These are phyloP conservation scores for Fraxinus xanthoxyloides DNA, from an alignment of 305 asterid species.

Conservation along the genomic window DNA sequence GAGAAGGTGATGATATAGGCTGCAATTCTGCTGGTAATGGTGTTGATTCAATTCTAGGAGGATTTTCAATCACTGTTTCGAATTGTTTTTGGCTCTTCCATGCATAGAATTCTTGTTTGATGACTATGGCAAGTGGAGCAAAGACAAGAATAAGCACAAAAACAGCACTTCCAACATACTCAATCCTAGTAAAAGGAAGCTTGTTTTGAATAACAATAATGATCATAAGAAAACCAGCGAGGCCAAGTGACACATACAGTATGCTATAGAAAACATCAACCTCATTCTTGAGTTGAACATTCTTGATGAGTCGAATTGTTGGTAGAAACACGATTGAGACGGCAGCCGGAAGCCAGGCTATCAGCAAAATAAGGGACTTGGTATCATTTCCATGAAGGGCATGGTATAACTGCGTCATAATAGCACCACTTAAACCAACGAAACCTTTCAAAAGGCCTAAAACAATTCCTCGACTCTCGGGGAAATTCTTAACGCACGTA, in stretches of 20 bases:
- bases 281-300: slow-evolving; percentile 14
- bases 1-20: neutral
- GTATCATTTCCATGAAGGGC: slow-evolving; percentile 26
- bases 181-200: slow-evolving; percentile 4
- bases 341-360: slow-evolving; percentile 29
- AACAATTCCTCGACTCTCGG: slow-evolving; percentile 26
- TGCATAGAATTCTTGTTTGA: slow-evolving; percentile 16
- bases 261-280: slow-evolving; percentile 22
- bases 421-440: slow-evolving; percentile 35
- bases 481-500: slow-evolving; percentile 27
- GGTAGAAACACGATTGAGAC: slow-evolving; percentile 23
- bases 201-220: slow-evolving; percentile 23
- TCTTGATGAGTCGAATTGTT: slow-evolving; percentile 10
- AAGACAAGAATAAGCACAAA: slow-evolving; percentile 17
- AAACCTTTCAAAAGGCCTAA: slow-evolving; percentile 33
- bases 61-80: neutral
- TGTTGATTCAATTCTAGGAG: neutral
- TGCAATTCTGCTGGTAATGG: neutral
- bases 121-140: slow-evolving; percentile 21
- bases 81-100: slow-evolving; percentile 12
- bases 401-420: slow-evolving; percentile 25
- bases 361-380: slow-evolving; percentile 23
- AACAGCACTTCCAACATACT: slow-evolving; percentile 18
- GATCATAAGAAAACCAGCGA: slow-evolving; percentile 25
- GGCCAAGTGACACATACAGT: slow-evolving; percentile 21